Conservation (phyloP, 1,139 yeast genomes). For the Yamadazyma diospyri region DNA sequence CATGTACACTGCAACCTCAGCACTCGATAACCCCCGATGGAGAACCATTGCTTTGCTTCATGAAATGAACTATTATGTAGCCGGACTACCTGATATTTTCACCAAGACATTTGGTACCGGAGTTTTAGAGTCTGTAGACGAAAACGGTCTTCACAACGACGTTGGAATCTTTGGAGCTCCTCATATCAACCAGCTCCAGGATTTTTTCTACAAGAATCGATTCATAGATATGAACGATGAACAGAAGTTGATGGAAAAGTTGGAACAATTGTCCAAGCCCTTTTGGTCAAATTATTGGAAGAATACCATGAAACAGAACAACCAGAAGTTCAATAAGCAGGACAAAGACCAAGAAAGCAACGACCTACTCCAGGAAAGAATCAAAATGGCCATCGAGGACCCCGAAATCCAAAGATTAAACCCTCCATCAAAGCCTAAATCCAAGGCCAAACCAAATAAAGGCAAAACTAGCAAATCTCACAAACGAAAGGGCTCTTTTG, state of each 20-base stretch:
- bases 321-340: slow-evolving; percentile 28
- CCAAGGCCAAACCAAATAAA: neutral
- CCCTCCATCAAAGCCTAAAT: slow-evolving; percentile 3
- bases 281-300: slow-evolving; percentile 58
- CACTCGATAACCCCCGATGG: slow-evolving; percentile 54
- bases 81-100: slow-evolving; percentile 39
- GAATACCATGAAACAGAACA: slow-evolving; percentile 32
- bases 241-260: slow-evolving; percentile 23
- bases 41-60: slow-evolving; percentile 52
- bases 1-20: slow-evolving; percentile 41
- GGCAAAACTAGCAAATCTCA: slow-evolving; percentile 1
- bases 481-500: slow-evolving; percentile 8
- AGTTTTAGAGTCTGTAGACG: slow-evolving; percentile 17
- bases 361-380: slow-evolving; percentile 15
- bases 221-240: slow-evolving; percentile 29
- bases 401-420: slow-evolving; percentile 5
- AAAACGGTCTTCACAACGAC: slow-evolving; percentile 18
- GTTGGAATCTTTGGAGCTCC: slow-evolving; percentile 57
- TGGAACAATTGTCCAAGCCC: slow-evolving; percentile 29
- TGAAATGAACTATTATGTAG: slow-evolving; percentile 58
- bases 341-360: slow-evolving; percentile 20
- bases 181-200: slow-evolving; percentile 51
- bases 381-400: slow-evolving; percentile 13
- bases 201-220: slow-evolving; percentile 51
- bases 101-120: slow-evolving; percentile 44